phyloP scores from a whole-genome alignment of 106 monocot species.

The Allium cepa region DNA sequence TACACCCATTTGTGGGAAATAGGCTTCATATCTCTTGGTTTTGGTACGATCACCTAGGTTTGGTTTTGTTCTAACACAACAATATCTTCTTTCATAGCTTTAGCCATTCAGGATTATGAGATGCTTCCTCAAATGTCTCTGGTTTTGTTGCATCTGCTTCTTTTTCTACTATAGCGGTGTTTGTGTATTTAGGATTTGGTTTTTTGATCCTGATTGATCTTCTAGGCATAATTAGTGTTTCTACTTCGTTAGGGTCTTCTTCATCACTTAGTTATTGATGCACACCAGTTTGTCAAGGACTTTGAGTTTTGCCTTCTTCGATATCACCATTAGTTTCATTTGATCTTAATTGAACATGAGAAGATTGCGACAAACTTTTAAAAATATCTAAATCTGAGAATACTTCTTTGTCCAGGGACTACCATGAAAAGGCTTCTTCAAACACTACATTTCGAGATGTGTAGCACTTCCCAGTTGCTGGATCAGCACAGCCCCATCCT shows the following conservation, averaged over 20 bases:
- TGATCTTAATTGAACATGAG: neutral
- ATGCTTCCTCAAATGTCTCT: constrained; percentile 7
- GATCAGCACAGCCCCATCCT: constrained; percentile 24
- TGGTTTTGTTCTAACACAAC: constrained; percentile 12
- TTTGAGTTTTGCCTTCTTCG: neutral
- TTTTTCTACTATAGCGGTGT: constrained; percentile 1
- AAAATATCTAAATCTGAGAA: neutral
- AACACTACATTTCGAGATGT: constrained; percentile 27
- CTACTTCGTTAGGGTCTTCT: too few relatives aligned
- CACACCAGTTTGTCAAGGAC: constrained; percentile 7
- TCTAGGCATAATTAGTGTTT: neutral
- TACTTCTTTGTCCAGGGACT: constrained; percentile 6
- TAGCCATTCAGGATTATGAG: constrained; percentile 1
- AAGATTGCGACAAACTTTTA: neutral
- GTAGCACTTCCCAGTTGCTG: constrained; percentile 10
- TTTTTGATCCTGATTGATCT: constrained; percentile 7
- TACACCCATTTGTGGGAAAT: constrained; percentile 23
- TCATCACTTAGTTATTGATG: neutral
- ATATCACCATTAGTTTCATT: constrained; percentile 1
- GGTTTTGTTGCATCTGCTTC: constrained; percentile 1
- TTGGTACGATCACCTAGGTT: constrained; percentile 18
- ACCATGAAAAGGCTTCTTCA: constrained; percentile 23
- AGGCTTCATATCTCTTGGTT: constrained; percentile 11
- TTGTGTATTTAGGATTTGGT: constrained; percentile 19
- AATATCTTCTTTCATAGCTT: constrained; percentile 23